These are phyloP conservation scores for Taxillus chinensis DNA, from an alignment of 164 flowering plant species.

Conservation along the genomic window DNA sequence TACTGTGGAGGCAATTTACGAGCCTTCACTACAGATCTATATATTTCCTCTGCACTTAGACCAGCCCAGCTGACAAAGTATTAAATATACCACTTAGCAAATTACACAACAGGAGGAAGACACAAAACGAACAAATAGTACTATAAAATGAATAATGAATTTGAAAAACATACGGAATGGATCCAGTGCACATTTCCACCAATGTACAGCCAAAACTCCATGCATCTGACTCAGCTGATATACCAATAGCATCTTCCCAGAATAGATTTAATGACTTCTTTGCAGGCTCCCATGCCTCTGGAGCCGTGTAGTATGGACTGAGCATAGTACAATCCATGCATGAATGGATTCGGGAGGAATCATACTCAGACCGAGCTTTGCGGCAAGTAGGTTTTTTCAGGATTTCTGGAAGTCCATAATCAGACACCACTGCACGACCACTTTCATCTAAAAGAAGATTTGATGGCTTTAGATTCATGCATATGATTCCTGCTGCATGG, in stretches of 20 bases:
- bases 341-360: conserved; percentile 62
- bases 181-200: conserved; percentile 99
- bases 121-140: conserved; percentile 1
- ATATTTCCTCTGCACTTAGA: conserved; percentile 83
- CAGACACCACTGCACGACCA: conserved; percentile 93
- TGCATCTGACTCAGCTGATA: conserved; percentile 94
- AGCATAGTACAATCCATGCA: conserved; percentile 98
- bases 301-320: conserved; percentile 90
- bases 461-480: conserved; percentile 94
- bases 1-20: conserved; percentile 86
- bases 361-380: conserved; percentile 67
- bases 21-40: conserved; percentile 72
- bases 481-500: conserved; percentile 95
- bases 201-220: conserved; percentile 99
- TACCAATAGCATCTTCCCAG: conserved; percentile 93
- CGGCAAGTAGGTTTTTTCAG: conserved; percentile 77
- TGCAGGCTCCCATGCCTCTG: conserved; percentile 97
- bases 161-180: conserved; percentile 67
- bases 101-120: not conserved
- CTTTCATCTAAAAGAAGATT: conserved; percentile 87
- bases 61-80: conserved; percentile 82
- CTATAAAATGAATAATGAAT: not conserved
- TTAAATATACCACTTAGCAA: conserved; percentile 7
- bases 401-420: conserved; percentile 90
- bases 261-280: conserved; percentile 77